Conservation (phyloP, 768 basidiomycete species). For the Gloeopeniophorella convolvens region DNA sequence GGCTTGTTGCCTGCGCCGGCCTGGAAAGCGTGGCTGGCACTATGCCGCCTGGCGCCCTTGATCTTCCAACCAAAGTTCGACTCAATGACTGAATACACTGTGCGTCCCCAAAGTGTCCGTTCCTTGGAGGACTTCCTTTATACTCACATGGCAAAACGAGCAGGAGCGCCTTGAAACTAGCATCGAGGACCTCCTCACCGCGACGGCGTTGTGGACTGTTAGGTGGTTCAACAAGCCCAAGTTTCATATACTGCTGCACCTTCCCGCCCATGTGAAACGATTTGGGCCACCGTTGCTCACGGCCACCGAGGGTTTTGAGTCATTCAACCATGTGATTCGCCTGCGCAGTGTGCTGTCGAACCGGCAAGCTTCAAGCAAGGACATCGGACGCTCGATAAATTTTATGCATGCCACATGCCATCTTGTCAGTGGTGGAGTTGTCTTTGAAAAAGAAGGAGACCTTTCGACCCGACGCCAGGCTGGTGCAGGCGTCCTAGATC, state of each 20-base stretch:
- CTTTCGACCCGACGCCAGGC: too few species aligned
- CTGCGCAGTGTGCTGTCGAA: slow-evolving; percentile 21
- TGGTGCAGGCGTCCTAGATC: too few species aligned
- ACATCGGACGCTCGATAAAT: slow-evolving; percentile 22
- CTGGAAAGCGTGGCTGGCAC: slow-evolving; percentile 30
- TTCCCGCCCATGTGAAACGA: slow-evolving; percentile 23
- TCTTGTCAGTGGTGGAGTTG: slow-evolving; percentile 20
- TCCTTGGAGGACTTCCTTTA: background rate
- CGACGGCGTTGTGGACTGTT: slow-evolving; percentile 21
- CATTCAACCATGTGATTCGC: slow-evolving; percentile 25
- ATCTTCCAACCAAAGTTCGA: slow-evolving; percentile 37
- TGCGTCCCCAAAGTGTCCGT: slow-evolving; percentile 19
- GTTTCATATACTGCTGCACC: slow-evolving; percentile 26
- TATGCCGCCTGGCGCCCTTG: slow-evolving; percentile 31
- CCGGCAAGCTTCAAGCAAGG: slow-evolving; percentile 23
- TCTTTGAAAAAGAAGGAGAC: too few species aligned
- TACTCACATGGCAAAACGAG: too few species aligned
- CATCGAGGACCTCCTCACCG: slow-evolving; percentile 21
- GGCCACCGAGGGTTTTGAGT: slow-evolving; percentile 26
- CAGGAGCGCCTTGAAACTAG: slow-evolving; percentile 14
- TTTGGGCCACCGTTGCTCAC: slow-evolving; percentile 23
- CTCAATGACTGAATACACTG: slow-evolving; percentile 30
- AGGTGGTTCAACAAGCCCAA: too few species aligned
- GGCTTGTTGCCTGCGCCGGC: slow-evolving; percentile 28
- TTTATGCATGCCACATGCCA: slow-evolving; percentile 20